A percentile compares a stretch with the other conserved stretches of the same genome.
These are phyloP conservation scores for barrel medic (Medicago truncatula) DNA, from an alignment of 306 rosid species.

Conservation along the genomic window DNA sequence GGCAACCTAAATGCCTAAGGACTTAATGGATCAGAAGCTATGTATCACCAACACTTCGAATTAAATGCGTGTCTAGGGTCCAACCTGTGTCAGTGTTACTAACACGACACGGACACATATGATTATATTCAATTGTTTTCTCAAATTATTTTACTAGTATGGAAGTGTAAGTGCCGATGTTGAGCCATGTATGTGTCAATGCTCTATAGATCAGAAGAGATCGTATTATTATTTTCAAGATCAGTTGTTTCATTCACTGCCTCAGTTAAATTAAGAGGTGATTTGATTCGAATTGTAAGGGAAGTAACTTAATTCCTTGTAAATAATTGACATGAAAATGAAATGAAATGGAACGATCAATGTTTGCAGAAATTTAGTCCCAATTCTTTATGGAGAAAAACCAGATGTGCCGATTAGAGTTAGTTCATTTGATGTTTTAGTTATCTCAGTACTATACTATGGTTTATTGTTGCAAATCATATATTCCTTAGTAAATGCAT, in stretches of 20 bases:
- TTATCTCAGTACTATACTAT: background rate
- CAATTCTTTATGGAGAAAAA: constrained; percentile 30
- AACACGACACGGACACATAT: background rate
- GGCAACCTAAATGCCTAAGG: constrained; percentile 62
- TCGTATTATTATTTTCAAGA: constrained; percentile 33
- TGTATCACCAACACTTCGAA: background rate
- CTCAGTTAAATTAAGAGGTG: constrained; percentile 22
- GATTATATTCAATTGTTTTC: constrained; percentile 1
- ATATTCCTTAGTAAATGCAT: constrained; percentile 23
- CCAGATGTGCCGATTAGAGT: constrained; percentile 1
- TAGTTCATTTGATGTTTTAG: constrained; percentile 17
- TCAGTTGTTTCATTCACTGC: constrained; percentile 36
- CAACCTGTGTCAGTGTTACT: background rate
- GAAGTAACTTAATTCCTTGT: constrained; percentile 27
- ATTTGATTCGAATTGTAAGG: constrained; percentile 44
- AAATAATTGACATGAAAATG: constrained; percentile 43
- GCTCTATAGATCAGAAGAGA: constrained; percentile 13
- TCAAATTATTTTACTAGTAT: background rate
- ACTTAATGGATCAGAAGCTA: constrained; percentile 23
- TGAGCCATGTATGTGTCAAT: background rate
- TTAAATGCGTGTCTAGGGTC: background rate
- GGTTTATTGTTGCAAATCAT: background rate
- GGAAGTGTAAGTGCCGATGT: background rate
- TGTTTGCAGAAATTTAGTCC: constrained; percentile 13
- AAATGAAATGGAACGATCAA: constrained; percentile 42